phyloP scores from a whole-genome alignment of 108 stramenopile genomes.

The Skeletonema tropicum region DNA sequence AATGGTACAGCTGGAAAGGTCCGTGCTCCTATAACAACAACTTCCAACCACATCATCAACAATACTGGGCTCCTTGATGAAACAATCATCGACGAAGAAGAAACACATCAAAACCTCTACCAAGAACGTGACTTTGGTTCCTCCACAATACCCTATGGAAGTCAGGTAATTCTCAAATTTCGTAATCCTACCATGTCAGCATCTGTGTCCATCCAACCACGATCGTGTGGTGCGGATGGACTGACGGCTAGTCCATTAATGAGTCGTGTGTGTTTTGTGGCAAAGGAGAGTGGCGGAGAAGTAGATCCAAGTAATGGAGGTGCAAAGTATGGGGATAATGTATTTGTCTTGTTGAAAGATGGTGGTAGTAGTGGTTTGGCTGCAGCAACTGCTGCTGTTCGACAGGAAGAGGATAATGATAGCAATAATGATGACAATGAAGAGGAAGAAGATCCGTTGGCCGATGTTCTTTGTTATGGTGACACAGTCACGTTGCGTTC shows the following conservation, averaged over 20 bases:
- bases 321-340: slow-evolving; percentile 6
- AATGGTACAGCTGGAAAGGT: neutral
- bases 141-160: slow-evolving; percentile 25
- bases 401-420: slow-evolving; percentile 4
- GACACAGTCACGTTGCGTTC: slow-evolving; percentile 38
- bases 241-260: neutral
- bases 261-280: slow-evolving; percentile 33
- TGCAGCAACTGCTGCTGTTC: neutral
- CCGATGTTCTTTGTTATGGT: slow-evolving; percentile 32
- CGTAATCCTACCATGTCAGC: slow-evolving; percentile 28
- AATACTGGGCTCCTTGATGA: slow-evolving; percentile 6
- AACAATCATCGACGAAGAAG: slow-evolving; percentile 10
- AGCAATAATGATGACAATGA: neutral
- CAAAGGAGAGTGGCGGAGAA: slow-evolving; percentile 25
- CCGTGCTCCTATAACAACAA: neutral
- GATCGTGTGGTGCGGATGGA: neutral
- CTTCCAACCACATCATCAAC: neutral
- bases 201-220: slow-evolving; percentile 30
- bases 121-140: slow-evolving; percentile 4
- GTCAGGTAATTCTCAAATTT: slow-evolving; percentile 35
- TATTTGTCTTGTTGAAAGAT: neutral
- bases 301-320: neutral
- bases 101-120: neutral
- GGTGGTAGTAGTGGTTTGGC: neutral
- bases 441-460: slow-evolving; percentile 3